Base-by-base conservation (phyloP, 148 eudicot genomes). In the Tetragonia tetragonoides region DNA sequence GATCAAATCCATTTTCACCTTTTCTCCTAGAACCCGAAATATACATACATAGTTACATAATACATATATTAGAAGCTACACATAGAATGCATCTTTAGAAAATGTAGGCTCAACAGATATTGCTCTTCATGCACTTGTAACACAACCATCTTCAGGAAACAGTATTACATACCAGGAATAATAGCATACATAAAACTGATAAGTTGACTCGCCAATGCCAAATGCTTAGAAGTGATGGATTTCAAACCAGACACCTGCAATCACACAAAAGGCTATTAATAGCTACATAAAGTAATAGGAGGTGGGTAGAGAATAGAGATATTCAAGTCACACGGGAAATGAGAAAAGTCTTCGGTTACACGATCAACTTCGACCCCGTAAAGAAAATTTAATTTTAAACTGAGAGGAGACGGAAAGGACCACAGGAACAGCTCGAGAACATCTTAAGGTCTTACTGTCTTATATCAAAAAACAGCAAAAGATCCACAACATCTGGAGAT, bases 131-230 rank as follows among this genome's bases (percentile, higher is more conserved):
- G 46, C 44, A 57, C 6, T 68, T 10, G 39, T 41, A 20, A 64
- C 20, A 72, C 8, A 21, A 42, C 61, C 28, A 46, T 42, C 23
- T 15, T 5, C 20, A 9, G 44, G 17, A 63, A 64, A 18, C 34
- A 15, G 4, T 54, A 21, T 70, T 66, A 89, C 92, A 68, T 87
- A 95, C 99, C 99, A 81, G 98, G 97, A 75, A 93, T 93, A 76
- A 95, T 88, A 34, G 89, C 92, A 81, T 88, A 85, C 64, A 82
- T 86, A 73, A 93, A 95, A 76, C 99, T 91, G 86, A 95, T 87
- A 39, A 93, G 98, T 85, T 95, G 99, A 87, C 99, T 95, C 56
- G 98, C 92, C 91, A 95, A 76, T 14, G 98, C 99, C 87, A 95
- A 86, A 87, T 95, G 97, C 81, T 92, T 93, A 49, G 99, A 92